phyloP scores from a whole-genome alignment of 495 filamentous ascomycete species.

The Pyrenula aspistea region DNA sequence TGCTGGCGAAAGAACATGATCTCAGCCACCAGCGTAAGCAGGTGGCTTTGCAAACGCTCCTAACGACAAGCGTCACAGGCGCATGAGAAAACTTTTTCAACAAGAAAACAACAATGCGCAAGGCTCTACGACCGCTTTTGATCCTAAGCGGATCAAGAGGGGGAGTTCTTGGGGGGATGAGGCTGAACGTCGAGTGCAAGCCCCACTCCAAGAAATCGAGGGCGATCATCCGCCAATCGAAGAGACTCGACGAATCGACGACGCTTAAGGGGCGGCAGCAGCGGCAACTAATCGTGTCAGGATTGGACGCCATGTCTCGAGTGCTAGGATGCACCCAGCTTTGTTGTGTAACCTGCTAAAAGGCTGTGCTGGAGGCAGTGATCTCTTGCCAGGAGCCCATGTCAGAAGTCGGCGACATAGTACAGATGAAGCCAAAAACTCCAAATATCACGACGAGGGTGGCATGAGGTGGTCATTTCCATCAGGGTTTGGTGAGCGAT shows the following conservation, averaged over 20 bases:
- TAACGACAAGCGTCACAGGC: too few relatives aligned
- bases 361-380: not conserved
- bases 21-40: not conserved
- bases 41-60: not conserved
- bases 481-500: too few relatives aligned
- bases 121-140: too few relatives aligned
- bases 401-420: too few relatives aligned
- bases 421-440: too few relatives aligned
- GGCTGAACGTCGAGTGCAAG: not conserved
- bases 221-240: not conserved
- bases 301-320: not conserved
- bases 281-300: not conserved
- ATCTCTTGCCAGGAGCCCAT: not conserved
- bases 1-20: too few relatives aligned
- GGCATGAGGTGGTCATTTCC: too few relatives aligned
- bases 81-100: too few relatives aligned
- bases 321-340: not conserved
- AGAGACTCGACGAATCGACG: not conserved
- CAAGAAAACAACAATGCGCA: too few relatives aligned
- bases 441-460: too few relatives aligned
- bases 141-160: too few relatives aligned
- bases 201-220: not conserved
- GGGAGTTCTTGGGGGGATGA: not conserved
- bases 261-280: not conserved
- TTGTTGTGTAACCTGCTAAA: not conserved